Percentiles rank a stretch among this genome's conserved stretches.
phyloP scores from a whole-genome alignment of 768 basidiomycete genomes.

The Lactarius akahatsu region DNA sequence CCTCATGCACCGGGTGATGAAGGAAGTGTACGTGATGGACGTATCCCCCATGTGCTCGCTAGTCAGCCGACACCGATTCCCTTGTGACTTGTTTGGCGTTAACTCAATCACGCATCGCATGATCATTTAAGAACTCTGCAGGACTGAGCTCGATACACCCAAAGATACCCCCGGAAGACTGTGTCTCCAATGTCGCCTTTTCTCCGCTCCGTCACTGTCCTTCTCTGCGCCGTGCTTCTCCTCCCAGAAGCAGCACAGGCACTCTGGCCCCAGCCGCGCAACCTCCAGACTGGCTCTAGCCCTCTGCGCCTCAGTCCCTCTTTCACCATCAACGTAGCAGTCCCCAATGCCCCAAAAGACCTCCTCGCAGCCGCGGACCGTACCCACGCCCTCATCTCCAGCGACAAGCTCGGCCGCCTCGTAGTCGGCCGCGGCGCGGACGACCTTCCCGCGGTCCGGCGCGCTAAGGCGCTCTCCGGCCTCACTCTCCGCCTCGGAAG shows the following conservation, averaged over 20 bases:
- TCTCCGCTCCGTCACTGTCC: background rate
- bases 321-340: slow-evolving; percentile 52
- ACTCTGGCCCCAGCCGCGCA: slow-evolving; percentile 42
- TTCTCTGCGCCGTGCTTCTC: slow-evolving; percentile 29
- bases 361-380: slow-evolving; percentile 55
- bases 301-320: slow-evolving; percentile 42
- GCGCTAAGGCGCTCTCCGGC: slow-evolving; percentile 43
- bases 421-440: slow-evolving; percentile 56
- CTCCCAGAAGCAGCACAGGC: slow-evolving; percentile 30
- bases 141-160: background rate
- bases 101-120: background rate
- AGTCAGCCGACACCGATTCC: background rate
- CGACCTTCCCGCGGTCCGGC: slow-evolving; percentile 41
- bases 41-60: background rate
- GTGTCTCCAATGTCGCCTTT: background rate
- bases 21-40: background rate
- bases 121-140: background rate
- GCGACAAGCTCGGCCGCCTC: slow-evolving; percentile 60
- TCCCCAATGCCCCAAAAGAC: slow-evolving; percentile 51
- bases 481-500: slow-evolving; percentile 45
- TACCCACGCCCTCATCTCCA: slow-evolving; percentile 39
- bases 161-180: background rate
- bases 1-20: background rate
- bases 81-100: background rate
- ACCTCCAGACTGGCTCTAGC: slow-evolving; percentile 34